These are phyloP conservation scores for Pleurotus sapidus DNA, from an alignment of 768 basidiomycete genomes.

Conservation along the genomic window DNA sequence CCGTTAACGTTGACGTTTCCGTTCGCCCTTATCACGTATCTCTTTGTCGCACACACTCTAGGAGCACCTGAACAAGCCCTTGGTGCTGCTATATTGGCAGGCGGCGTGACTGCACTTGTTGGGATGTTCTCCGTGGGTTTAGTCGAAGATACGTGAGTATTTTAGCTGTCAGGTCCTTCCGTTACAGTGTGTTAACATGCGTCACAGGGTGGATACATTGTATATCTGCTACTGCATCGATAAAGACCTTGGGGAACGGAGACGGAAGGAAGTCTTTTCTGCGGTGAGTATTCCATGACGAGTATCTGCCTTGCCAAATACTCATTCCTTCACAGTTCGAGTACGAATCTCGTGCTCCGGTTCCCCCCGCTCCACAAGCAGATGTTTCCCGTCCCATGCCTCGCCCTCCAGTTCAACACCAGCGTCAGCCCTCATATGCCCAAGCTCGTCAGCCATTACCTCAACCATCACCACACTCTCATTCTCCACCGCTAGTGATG, in stretches of 20 bases:
- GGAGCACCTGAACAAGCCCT: constrained; percentile 69
- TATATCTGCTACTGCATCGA: constrained; percentile 51
- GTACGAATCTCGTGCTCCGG: constrained; percentile 19
- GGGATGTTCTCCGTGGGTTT: constrained; percentile 82
- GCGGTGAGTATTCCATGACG: constrained; percentile 26
- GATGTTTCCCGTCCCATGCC: constrained; percentile 9
- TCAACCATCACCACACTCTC: constrained; percentile 11
- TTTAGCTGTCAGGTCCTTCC: neutral
- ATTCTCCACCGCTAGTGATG: neutral
- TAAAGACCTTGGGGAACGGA: constrained; percentile 37
- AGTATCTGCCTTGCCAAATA: neutral
- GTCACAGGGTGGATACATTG: constrained; percentile 38
- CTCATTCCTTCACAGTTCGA: constrained; percentile 25
- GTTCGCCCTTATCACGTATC: constrained; percentile 77
- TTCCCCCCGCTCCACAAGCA: neutral
- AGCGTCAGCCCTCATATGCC: constrained; percentile 9
- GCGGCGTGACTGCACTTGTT: constrained; percentile 76
- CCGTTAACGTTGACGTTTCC: constrained; percentile 81
- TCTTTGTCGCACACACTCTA: constrained; percentile 86
- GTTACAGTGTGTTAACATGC: neutral
- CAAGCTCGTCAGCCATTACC: constrained; percentile 15
- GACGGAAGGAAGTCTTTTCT: constrained; percentile 39
- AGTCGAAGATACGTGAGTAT: constrained; percentile 60
- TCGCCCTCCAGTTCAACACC: constrained; percentile 10
- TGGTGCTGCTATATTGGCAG: constrained; percentile 72